Percentiles rank a stretch among this genome's conserved stretches.
These are phyloP conservation scores for Mycena polygramma DNA, from an alignment of 768 basidiomycete genomes.

Conservation along the genomic window DNA sequence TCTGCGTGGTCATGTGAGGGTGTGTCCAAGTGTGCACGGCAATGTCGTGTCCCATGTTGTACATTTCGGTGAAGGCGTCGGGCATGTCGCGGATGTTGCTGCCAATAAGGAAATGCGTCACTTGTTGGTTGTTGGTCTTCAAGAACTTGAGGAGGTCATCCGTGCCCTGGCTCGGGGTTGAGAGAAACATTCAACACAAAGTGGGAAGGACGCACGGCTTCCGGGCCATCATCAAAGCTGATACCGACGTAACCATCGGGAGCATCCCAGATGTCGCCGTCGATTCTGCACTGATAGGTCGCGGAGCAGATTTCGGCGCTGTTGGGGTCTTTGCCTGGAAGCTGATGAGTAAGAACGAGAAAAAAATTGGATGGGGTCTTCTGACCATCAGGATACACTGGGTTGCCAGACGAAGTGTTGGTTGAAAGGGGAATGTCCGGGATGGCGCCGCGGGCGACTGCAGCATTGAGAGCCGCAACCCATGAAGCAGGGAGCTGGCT, in stretches of 20 bases:
- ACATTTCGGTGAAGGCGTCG: conserved; percentile 41
- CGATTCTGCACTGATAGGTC: conserved; percentile 73
- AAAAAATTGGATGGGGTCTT: too few relatives aligned
- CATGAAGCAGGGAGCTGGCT: conserved; percentile 23
- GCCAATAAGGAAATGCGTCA: conserved; percentile 95
- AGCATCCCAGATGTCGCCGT: conserved; percentile 81
- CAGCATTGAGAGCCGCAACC: conserved; percentile 64
- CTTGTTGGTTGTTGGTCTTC: conserved; percentile 68
- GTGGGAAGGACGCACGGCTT: conserved; percentile 40
- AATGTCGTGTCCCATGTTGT: conserved; percentile 60
- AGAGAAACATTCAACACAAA: background rate
- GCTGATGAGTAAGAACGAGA: background rate
- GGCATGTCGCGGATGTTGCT: conserved; percentile 32
- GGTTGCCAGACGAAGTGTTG: conserved; percentile 40
- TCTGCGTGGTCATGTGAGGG: conserved; percentile 63
- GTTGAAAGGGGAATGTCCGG: conserved; percentile 73
- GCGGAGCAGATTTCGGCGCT: conserved; percentile 79
- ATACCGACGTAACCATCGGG: conserved; percentile 76
- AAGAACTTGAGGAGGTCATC: conserved; percentile 75
- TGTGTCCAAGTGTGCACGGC: conserved; percentile 74
- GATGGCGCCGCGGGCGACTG: conserved; percentile 77
- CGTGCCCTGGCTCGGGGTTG: conserved; percentile 48
- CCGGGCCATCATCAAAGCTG: conserved; percentile 88
- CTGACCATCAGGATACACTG: conserved; percentile 13
- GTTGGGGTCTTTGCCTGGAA: conserved; percentile 45